Evolutionary conservation across 2,329 filamentous ascomycete species (phyloP).

Genomic region (Zasmidium angulare): DNA sequence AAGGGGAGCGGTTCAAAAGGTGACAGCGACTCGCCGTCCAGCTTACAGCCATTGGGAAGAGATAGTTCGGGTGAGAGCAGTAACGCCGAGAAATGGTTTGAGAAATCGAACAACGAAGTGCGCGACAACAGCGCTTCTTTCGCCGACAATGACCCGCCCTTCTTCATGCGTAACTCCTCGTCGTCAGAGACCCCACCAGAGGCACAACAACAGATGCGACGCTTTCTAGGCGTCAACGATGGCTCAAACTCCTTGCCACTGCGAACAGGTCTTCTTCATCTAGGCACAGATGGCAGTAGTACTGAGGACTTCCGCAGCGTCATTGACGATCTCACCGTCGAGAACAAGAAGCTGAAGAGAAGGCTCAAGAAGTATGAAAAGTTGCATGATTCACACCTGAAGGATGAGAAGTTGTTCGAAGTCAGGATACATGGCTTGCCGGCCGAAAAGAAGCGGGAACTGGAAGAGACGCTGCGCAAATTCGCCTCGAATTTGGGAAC

Average conservation of each 20-base stretch:
- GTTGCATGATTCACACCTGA: conserved; percentile 63
- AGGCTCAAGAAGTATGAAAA: conserved; percentile 71
- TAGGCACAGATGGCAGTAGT: conserved; percentile 54
- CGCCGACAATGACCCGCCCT: conserved; percentile 46
- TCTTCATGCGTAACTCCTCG: conserved; percentile 39
- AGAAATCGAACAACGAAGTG: conserved; percentile 51
- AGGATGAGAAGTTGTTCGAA: conserved; percentile 78
- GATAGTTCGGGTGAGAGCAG: conserved; percentile 52
- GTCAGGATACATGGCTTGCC: conserved; percentile 75
- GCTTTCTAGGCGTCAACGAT: conserved; percentile 8
- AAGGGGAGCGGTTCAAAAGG: conserved; percentile 4
- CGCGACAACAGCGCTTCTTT: conserved; percentile 39
- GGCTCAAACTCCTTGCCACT: conserved; percentile 22
- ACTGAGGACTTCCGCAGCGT: conserved; percentile 77
- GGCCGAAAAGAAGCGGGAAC: conserved; percentile 69
- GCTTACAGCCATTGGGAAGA: conserved; percentile 39
- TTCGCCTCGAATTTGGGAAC: conserved; percentile 66
- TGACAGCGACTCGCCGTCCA: conserved; percentile 39
- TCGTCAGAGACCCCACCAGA: conserved; percentile 47
- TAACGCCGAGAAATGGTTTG: conserved; percentile 54
- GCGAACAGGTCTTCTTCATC: conserved; percentile 42
- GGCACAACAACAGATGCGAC: conserved; percentile 15
- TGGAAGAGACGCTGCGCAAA: conserved; percentile 70
- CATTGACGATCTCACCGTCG: conserved; percentile 82
- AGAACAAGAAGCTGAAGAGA: conserved; percentile 76